A percentile compares a stretch with the other conserved stretches of the same genome.
Evolutionary conservation across 129 eudicot genomes (phyloP).

Genomic region (Sambucus nigra): DNA sequence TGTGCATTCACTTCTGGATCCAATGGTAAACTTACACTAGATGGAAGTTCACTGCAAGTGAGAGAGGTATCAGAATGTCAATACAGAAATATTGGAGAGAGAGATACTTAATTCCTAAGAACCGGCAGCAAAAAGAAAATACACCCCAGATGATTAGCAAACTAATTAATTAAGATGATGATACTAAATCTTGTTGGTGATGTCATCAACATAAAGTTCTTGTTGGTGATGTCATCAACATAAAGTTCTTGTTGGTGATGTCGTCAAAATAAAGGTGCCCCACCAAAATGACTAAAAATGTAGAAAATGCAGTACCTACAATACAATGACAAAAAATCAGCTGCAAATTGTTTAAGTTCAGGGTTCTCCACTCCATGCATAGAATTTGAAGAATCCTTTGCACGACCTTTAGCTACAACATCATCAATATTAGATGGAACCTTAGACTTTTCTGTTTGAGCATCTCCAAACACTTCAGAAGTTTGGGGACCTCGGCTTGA

Average conservation of each 20-base stretch:
- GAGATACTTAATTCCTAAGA: not conserved
- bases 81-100: slow-evolving; percentile 6
- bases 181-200: not conserved
- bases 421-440: slow-evolving; percentile 8
- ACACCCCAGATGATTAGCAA: slow-evolving; percentile 2
- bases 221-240: not conserved
- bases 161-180: slow-evolving; percentile 4
- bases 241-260: not conserved
- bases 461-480: slow-evolving; percentile 11
- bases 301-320: slow-evolving; percentile 46
- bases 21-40: slow-evolving; percentile 13
- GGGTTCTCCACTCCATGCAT: slow-evolving; percentile 23
- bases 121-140: slow-evolving; percentile 2
- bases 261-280: slow-evolving; percentile 3
- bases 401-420: slow-evolving; percentile 11
- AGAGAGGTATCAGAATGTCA: slow-evolving; percentile 5
- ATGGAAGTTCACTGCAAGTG: slow-evolving; percentile 45
- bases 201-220: too few relatives aligned
- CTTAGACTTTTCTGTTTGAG: slow-evolving; percentile 4
- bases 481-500: slow-evolving; percentile 12
- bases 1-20: slow-evolving; percentile 22
- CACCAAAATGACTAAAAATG: not conserved
- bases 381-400: slow-evolving; percentile 10
- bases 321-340: slow-evolving; percentile 67
- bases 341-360: slow-evolving; percentile 62